Conservation (phyloP, 768 basidiomycete genomes). For the Xanthoconium stramineum region DNA sequence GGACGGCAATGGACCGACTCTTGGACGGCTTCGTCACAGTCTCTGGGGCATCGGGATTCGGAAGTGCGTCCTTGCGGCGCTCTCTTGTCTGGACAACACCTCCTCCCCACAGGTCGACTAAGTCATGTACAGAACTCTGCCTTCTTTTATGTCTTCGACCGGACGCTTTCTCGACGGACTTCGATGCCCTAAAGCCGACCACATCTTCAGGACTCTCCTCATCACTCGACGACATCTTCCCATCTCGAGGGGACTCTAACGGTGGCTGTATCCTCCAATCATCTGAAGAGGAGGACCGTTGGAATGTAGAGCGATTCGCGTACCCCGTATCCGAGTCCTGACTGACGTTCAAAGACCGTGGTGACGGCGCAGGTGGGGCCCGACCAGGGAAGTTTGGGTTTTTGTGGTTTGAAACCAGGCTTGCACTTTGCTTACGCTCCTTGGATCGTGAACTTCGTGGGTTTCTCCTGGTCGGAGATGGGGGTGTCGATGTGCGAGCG, state of each 20-base stretch:
- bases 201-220: slow-evolving; percentile 55
- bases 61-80: slow-evolving; percentile 31
- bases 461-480: slow-evolving; percentile 21
- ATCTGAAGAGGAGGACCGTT: slow-evolving; percentile 36
- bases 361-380: background rate
- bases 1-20: slow-evolving; percentile 17
- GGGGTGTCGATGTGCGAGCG: slow-evolving; percentile 6
- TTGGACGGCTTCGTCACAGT: slow-evolving; percentile 16
- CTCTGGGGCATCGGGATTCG: slow-evolving; percentile 16
- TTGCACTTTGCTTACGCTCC: slow-evolving; percentile 28
- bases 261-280: slow-evolving; percentile 47
- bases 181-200: slow-evolving; percentile 25
- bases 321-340: slow-evolving; percentile 7
- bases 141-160: slow-evolving; percentile 42
- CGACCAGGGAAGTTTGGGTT: slow-evolving; percentile 4
- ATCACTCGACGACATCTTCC: slow-evolving; percentile 50
- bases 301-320: slow-evolving; percentile 8
- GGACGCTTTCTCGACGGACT: slow-evolving; percentile 21
- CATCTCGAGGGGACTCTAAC: slow-evolving; percentile 22
- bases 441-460: slow-evolving; percentile 33
- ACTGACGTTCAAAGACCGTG: slow-evolving; percentile 7
- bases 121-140: slow-evolving; percentile 81
- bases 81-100: slow-evolving; percentile 42
- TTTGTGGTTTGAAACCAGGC: slow-evolving; percentile 9
- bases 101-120: slow-evolving; percentile 78